Conservation (phyloP, 331 rosid species). For the Pyracantha coccinea region DNA sequence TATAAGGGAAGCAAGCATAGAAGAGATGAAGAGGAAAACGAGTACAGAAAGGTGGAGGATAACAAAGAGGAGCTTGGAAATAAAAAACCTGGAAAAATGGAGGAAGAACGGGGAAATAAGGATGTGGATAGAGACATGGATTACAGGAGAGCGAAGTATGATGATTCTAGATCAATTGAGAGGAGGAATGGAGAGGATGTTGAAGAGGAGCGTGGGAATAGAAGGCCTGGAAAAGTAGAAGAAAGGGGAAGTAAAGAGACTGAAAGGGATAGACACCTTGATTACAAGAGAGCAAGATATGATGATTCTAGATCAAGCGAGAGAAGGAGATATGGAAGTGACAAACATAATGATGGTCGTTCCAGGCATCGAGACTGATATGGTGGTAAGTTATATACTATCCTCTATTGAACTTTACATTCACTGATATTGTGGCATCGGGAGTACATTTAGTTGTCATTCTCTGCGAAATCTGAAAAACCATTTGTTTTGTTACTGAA, state of each 20-base stretch:
- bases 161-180: constrained; percentile 31
- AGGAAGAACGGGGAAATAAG: constrained; percentile 23
- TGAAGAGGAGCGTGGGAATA: background rate
- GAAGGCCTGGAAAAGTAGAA: background rate
- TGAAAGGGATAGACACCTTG: background rate
- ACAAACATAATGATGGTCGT: background rate
- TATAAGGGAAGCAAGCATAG: constrained; percentile 17
- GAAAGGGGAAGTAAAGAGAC: background rate
- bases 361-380: background rate
- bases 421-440: no score
- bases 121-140: no score
- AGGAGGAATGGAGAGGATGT: constrained; percentile 18
- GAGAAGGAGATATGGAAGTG: constrained; percentile 2
- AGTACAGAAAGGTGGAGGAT: constrained; percentile 1
- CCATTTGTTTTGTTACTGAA: background rate
- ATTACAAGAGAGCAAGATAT: constrained; percentile 5
- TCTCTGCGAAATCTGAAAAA: background rate
- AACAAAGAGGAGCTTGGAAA: constrained; percentile 20
- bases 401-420: background rate
- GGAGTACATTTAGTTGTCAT: no score
- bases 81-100: constrained; percentile 22
- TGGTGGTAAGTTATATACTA: background rate
- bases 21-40: constrained; percentile 22
- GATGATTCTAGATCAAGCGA: constrained; percentile 4
- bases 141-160: constrained; percentile 36